Percentiles rank a stretch among this genome's conserved stretches.
These are phyloP conservation scores for Herpotrichia juniperi DNA, from an alignment of 2,329 filamentous ascomycete species.

Conservation along the genomic window DNA sequence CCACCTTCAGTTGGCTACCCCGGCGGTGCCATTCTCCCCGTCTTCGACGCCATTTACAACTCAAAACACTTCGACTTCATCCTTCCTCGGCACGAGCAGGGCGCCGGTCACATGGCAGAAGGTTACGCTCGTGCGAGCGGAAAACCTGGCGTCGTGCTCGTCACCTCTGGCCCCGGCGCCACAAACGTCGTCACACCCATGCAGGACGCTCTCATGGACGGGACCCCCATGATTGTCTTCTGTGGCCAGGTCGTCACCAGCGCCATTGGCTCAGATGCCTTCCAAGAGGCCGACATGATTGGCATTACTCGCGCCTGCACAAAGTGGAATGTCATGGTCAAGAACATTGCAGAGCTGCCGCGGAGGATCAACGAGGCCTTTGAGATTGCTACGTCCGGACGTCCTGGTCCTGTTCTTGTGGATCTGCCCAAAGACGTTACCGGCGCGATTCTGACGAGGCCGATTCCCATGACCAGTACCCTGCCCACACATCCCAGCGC, in stretches of 20 bases:
- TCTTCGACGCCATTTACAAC: constrained; percentile 99
- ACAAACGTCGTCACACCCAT: constrained; percentile 97
- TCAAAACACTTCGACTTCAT: constrained; percentile 96
- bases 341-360: constrained; percentile 90
- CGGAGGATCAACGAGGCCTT: constrained; percentile 97
- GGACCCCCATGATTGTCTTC: constrained; percentile 95
- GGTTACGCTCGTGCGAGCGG: constrained; percentile 94
- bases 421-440: constrained; percentile 97
- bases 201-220: constrained; percentile 94
- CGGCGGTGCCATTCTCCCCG: constrained; percentile 93
- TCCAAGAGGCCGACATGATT: constrained; percentile 94
- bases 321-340: constrained; percentile 99
- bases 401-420: constrained; percentile 92
- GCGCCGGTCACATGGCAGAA: constrained; percentile 97
- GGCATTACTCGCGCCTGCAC: constrained; percentile 95
- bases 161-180: constrained; percentile 94
- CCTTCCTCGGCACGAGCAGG: constrained; percentile 94
- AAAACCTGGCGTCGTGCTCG: constrained; percentile 92
- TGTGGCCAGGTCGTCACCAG: constrained; percentile 88
- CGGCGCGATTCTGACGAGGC: constrained; percentile 78
- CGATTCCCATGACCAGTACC: constrained; percentile 78
- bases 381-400: constrained; percentile 93
- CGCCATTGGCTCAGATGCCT: constrained; percentile 92
- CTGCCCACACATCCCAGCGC: constrained; percentile 84
- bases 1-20: constrained; percentile 69